Evolutionary conservation across 2,329 filamentous ascomycete species (phyloP), one percentile per base, ranked within the genome.

Genomic region (Trichophyton simii): DNA sequence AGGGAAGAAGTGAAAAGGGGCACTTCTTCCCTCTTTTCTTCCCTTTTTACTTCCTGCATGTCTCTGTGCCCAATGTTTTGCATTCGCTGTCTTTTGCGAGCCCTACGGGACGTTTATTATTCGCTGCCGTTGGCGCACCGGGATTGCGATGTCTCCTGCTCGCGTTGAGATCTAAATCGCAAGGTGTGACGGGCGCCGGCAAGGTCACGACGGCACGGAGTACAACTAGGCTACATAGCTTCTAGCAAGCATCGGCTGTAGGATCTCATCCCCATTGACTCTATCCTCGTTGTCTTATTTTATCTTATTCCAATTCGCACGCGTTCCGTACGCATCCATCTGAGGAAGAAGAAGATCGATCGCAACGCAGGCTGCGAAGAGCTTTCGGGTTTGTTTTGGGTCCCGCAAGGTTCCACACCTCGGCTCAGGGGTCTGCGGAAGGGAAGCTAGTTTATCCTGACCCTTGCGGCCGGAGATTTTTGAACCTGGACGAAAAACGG

Each of bases 391-490:
- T 52, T 52, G 18, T 11, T 36, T 54, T 55, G 25, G 52, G 52
- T 55, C 52, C 52, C 52, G 31, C 52, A 55, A 54, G 52, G 55
- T 41, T 58, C 55, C 55, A 58, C 55, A 58, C 34, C 22, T 58
- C 34, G 55, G 55, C 11, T 31, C 55, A 58, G 55, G 55, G 55
- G 36, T 15, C 38, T n/a, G 55, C 55, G 54, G 54, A 58, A 58
- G 55, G 41, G 52, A 58, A 41, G 36, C n/a, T 42, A 58, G 55
- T 31, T 58, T 25, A 58, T 58, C 15, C 34, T 28, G 15, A 25
- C 36, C 34, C 28, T 34, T 55, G 52, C 28, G 52, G 22, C 28
- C 52, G 46, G 46, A 52, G 22, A 52, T 25, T 52, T 25, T 52
- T 52, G 34, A 38, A 38, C 34, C 34, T 44, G 25, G 11, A 6